Evolutionary conservation across 306 rosid genomes (phyloP), one percentile per base, ranked within the genome.

Genomic region (Herpetospermum pedunculosum): DNA sequence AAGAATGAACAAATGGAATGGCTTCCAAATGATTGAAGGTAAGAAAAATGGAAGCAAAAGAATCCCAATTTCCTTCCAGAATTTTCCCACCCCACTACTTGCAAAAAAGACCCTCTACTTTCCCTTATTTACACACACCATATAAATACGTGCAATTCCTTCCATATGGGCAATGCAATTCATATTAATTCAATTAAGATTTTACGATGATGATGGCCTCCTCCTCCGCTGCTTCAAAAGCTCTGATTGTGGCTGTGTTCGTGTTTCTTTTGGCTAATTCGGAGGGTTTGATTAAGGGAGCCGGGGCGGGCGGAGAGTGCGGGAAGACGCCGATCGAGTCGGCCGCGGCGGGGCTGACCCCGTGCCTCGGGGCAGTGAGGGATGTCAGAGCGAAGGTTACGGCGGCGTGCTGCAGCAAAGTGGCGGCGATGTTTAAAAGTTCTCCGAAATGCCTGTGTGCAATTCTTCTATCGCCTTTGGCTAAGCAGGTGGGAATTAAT

Each of bases 401-500:
- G 3, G 81, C 87, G 25, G 78, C 86, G 7, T 92, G 98, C 71
- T 92, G 97, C 46, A 46, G 84, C 72, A 88, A 83, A 80, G 88
- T 90, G 47, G 80, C 82, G 16, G 89, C 89, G 60, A 67, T 92
- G 88, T 75, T 92, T 3, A 84, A 77, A 29, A 83, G 76, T 34
- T 28, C 90, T 14, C 97, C 97, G 6, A 88, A 29, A 49, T 92
- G 98, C 70, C 92, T 92, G 0, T 92, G 98, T 43, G 90, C 92
- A 30, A 95, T 92, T 71, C 62, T 92, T 60, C 63, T 92, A 59
- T 92, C 98, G 5, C 97, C 98, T 64, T 55, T 92, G 79, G 92
- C 96, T 2, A 90, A 87, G 81, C 85, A 88, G 60, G 96, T 90
- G 0, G 88, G 88, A 68, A 88, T 92, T 32, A 88, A 90, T 28